Evolutionary conservation across 805 yeast species (phyloP).

Genomic region (Saccharomycopsis synnaedendra): DNA sequence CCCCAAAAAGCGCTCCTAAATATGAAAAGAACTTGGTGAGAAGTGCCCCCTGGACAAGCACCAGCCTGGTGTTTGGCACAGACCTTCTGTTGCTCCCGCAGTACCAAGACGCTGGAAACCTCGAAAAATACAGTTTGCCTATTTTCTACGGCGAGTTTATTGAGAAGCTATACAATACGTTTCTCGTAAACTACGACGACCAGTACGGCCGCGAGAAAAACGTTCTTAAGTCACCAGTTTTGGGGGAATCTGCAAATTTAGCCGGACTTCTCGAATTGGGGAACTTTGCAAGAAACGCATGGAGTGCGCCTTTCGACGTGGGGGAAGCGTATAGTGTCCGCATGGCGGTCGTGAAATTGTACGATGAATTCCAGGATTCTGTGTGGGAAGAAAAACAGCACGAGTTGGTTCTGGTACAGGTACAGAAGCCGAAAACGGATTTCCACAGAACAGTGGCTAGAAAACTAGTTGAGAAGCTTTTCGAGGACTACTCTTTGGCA

Average conservation of each 20-base stretch:
- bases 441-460: conserved; percentile 4
- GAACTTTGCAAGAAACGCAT: conserved; percentile 11
- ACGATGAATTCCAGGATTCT: conserved; percentile 6
- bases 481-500: neutral
- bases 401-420: conserved; percentile 7
- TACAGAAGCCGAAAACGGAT: neutral
- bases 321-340: conserved; percentile 12
- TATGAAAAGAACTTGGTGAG: conserved; percentile 10
- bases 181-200: conserved; percentile 9
- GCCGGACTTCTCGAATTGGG: conserved; percentile 5
- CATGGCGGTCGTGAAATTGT: conserved; percentile 4
- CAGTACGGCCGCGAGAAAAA: conserved; percentile 3
- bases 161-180: conserved; percentile 1
- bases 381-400: neutral
- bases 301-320: conserved; percentile 15
- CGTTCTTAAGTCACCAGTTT: neutral
- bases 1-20: conserved; percentile 8
- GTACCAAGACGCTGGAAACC: neutral
- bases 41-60: neutral
- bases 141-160: conserved; percentile 9
- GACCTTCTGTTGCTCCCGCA: conserved; percentile 16
- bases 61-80: conserved; percentile 11
- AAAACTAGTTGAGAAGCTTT: conserved; percentile 1
- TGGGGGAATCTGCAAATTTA: neutral
- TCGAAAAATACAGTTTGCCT: conserved; percentile 8